Evolutionary conservation across 1,284 basidiomycete genomes (phyloP).

Genomic region (Binderoboletus segoi): DNA sequence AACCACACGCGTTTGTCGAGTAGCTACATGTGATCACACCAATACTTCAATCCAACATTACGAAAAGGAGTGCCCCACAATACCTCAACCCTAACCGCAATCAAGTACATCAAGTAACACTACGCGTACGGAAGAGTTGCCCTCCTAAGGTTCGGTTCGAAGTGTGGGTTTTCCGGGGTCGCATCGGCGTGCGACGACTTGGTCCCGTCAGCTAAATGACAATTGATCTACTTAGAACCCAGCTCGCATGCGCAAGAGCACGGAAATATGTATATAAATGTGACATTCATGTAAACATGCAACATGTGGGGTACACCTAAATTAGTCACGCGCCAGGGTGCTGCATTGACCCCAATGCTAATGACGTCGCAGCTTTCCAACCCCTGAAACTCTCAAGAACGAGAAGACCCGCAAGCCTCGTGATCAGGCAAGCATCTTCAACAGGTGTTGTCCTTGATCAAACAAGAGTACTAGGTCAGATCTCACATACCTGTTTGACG

Average conservation of each 20-base stretch:
- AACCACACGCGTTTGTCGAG: not conserved
- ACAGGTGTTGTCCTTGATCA: constrained; percentile 5
- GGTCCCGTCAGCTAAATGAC: constrained; percentile 4
- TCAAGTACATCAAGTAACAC: not conserved
- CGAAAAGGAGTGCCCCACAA: not conserved
- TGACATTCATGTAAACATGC: constrained; percentile 5
- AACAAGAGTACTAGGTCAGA: constrained; percentile 15
- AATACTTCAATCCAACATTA: constrained; percentile 10
- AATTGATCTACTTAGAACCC: constrained; percentile 3
- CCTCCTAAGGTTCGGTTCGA: constrained; percentile 7
- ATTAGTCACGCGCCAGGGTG: constrained; percentile 18
- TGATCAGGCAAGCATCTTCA: constrained; percentile 14
- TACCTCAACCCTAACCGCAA: constrained; percentile 7
- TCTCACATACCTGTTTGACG: constrained; percentile 19
- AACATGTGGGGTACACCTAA: constrained; percentile 21
- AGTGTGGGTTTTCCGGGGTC: constrained; percentile 12
- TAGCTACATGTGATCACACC: not conserved
- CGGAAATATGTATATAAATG: constrained; percentile 15
- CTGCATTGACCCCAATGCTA: constrained; percentile 16
- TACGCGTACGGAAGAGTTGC: not conserved
- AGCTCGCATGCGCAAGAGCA: constrained; percentile 3
- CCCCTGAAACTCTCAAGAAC: constrained; percentile 26
- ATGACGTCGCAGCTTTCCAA: constrained; percentile 18
- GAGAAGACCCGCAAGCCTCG: constrained; percentile 4
- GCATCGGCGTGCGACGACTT: constrained; percentile 25